Conservation (phyloP, 139 green algal genomes). For the Chlamydomonas applanata region DNA sequence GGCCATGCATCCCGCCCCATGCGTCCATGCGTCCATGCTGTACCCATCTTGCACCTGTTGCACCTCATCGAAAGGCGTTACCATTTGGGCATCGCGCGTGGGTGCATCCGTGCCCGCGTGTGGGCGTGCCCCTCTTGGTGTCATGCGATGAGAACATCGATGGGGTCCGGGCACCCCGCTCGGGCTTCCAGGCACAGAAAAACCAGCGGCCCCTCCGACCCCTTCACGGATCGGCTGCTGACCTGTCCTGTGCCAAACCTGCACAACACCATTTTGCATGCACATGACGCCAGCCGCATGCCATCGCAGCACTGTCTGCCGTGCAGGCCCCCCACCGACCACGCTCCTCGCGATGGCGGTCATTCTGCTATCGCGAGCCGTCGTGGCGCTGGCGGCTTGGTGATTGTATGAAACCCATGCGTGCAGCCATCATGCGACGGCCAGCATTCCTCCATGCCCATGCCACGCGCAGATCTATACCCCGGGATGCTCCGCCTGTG, state of each 20-base stretch:
- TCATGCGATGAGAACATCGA: constrained; percentile 3
- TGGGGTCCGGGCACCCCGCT: background rate
- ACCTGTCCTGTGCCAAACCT: constrained; percentile 11
- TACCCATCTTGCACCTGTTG: background rate
- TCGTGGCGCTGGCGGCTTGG: no score
- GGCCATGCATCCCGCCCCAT: background rate
- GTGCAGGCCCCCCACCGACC: no score
- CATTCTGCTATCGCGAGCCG: no score
- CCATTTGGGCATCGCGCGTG: constrained; percentile 3
- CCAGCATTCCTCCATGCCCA: background rate
- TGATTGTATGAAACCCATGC: no score
- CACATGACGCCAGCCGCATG: no score
- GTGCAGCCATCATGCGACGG: no score
- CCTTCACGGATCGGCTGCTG: background rate
- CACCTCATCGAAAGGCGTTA: constrained; percentile 5
- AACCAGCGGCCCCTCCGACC: constrained; percentile 6
- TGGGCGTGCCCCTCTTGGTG: background rate
- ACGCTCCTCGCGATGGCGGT: no score
- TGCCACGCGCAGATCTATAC: background rate
- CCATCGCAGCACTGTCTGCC: no score
- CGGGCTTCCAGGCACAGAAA: background rate
- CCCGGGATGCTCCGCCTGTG: background rate
- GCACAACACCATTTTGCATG: no score
- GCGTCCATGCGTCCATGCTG: background rate
- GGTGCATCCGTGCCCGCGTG: no score